Conservation (phyloP, 2,329 filamentous ascomycete genomes). For the Xylaria sp. region DNA sequence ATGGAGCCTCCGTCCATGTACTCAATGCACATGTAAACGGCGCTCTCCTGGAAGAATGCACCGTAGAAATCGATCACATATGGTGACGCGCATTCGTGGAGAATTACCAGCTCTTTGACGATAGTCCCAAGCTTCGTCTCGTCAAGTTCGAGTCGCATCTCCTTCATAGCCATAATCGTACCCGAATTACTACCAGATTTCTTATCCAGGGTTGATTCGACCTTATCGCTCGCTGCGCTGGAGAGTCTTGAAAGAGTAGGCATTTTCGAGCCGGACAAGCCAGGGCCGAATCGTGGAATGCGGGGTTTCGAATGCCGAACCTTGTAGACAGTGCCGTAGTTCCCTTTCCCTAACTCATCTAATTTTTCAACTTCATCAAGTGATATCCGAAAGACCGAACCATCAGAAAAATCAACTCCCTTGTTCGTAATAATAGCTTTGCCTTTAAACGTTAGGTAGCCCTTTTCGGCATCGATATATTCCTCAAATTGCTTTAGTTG, state of each 20-base stretch:
- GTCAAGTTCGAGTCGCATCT: constrained; percentile 93
- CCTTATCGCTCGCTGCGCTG: constrained; percentile 38
- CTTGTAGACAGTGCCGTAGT: constrained; percentile 98
- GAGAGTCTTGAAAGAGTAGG: constrained; percentile 54
- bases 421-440: constrained; percentile 89
- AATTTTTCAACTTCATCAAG: constrained; percentile 91
- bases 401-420: constrained; percentile 92
- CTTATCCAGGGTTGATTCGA: constrained; percentile 43
- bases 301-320: constrained; percentile 82
- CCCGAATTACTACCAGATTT: constrained; percentile 67
- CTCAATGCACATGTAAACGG: constrained; percentile 99
- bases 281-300: constrained; percentile 68
- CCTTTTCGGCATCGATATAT: constrained; percentile 90
- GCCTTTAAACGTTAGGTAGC: constrained; percentile 90
- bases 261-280: constrained; percentile 62
- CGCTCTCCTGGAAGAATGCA: constrained; percentile 98
- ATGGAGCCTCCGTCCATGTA: constrained; percentile 99
- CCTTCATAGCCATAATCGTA: constrained; percentile 98
- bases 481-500: constrained; percentile 73
- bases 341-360: constrained; percentile 95
- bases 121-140: constrained; percentile 97
- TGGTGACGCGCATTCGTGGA: constrained; percentile 93
- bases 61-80: constrained; percentile 99
- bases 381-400: constrained; percentile 91
- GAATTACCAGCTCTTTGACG: constrained; percentile 95